Conservation (phyloP, 2,329 filamentous ascomycete species). For the Aspergillus intermedius region DNA sequence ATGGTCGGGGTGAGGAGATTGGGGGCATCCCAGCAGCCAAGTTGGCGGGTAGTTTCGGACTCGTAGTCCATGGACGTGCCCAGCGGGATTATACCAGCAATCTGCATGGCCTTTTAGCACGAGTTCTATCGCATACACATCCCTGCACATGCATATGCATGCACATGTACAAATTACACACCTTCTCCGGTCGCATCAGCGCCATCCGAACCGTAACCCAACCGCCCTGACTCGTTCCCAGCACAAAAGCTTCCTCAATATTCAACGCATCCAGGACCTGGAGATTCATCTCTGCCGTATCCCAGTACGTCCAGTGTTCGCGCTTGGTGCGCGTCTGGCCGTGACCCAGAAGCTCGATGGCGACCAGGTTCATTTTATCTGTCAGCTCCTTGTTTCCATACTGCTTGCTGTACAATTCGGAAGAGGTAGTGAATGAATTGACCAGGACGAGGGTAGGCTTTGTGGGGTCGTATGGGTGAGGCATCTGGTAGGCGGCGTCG, state of each 20-base stretch:
- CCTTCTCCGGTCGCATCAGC: constrained; percentile 44
- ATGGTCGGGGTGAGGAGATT: constrained; percentile 30
- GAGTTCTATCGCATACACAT: neutral
- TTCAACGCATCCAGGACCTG: constrained; percentile 49
- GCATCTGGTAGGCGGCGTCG: constrained; percentile 43
- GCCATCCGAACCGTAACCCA: constrained; percentile 50
- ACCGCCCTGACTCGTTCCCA: constrained; percentile 50
- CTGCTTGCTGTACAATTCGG: constrained; percentile 39
- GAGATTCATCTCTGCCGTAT: constrained; percentile 46
- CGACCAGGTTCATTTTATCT: constrained; percentile 43
- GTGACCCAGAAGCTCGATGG: constrained; percentile 50
- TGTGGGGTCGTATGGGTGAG: constrained; percentile 41
- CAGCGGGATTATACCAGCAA: constrained; percentile 46
- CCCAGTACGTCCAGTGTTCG: constrained; percentile 51
- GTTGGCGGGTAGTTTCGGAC: constrained; percentile 34
- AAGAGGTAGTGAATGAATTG: constrained; percentile 47
- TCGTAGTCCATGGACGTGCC: constrained; percentile 50
- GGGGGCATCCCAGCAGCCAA: constrained; percentile 46
- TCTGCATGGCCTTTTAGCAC: constrained; percentile 24
- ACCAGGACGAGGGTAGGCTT: constrained; percentile 49
- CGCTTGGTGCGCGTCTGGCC: constrained; percentile 41
- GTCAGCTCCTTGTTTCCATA: constrained; percentile 32
- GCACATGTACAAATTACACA: constrained; percentile 18
- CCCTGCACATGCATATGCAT: neutral
- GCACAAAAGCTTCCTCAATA: constrained; percentile 40